Evolutionary conservation across 192 early-diverging fungal species (phyloP).

Genomic region (Podochytrium sp.): DNA sequence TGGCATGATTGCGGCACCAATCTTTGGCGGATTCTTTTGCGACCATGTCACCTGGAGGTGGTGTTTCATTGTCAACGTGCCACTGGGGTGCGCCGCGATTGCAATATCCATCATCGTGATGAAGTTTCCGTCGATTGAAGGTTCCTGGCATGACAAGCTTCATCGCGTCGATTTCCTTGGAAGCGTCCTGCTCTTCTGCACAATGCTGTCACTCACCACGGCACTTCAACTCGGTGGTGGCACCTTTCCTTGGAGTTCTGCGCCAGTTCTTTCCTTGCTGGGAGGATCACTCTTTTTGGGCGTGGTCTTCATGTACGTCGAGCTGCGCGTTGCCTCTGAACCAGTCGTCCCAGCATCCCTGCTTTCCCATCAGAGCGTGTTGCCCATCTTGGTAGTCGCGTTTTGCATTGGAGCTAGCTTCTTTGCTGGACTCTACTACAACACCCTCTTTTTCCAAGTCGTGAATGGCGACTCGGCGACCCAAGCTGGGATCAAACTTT

Average conservation of each 20-base stretch:
- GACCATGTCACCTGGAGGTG: constrained; percentile 53
- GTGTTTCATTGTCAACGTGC: constrained; percentile 84
- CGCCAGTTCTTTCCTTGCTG: constrained; percentile 64
- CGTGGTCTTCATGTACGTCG: constrained; percentile 61
- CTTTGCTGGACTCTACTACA: constrained; percentile 69
- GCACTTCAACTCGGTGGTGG: constrained; percentile 78
- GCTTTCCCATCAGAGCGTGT: constrained; percentile 57
- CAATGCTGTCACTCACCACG: constrained; percentile 65
- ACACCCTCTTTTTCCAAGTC: constrained; percentile 69
- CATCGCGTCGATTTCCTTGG: constrained; percentile 72
- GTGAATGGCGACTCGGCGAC: constrained; percentile 77
- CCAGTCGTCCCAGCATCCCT: constrained; percentile 76
- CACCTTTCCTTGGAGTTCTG: constrained; percentile 63
- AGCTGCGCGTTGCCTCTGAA: constrained; percentile 64
- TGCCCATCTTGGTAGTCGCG: constrained; percentile 36
- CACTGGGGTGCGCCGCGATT: constrained; percentile 72
- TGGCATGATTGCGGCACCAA: constrained; percentile 78
- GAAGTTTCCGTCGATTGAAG: constrained; percentile 59
- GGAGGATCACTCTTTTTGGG: constrained; percentile 31
- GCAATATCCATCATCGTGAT: constrained; percentile 59
- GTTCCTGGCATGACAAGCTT: constrained; percentile 60
- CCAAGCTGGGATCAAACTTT: constrained; percentile 70
- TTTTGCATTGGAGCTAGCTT: constrained; percentile 55
- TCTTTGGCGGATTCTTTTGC: constrained; percentile 85
- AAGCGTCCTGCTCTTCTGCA: constrained; percentile 53